Base-by-base conservation (phyloP, 352 stramenopile genomes). In the Pythium aphanidermatum region DNA sequence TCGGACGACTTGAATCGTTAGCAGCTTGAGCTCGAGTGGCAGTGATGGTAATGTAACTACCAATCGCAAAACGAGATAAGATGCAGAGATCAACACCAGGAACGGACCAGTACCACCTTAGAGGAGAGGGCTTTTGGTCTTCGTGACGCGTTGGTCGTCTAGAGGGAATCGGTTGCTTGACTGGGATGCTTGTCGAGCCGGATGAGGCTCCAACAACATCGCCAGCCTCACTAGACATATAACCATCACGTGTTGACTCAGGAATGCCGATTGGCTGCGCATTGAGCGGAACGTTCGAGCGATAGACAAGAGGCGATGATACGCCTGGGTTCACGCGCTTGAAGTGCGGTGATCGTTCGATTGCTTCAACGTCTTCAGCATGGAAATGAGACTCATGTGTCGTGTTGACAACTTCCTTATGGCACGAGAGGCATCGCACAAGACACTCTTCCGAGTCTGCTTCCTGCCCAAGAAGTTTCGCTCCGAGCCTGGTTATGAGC, bases 401-500 rank as follows among this genome's bases (percentile, higher is more conserved):
- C 3, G 48, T 21, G 11, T 65, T 62, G 5, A 52, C 32, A 6
- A 87, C 61, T 44, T 87, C 75, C 50, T 85, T 87, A 35, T 74
- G 75, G 42, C 75, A 87, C 24, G 75, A 85, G 11, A 87, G 54
- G 26, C 75, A 85, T 0, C 75, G 75, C 21, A 87, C 58, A 1
- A 87, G 60, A 42, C 75, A 87, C 40, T 87, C 75, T 42, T 87
- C 73, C 11, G 56, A 60, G 17, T 83, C 70, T 0, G 48, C 51
- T 9, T 85, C 58, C 14, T 72, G 56, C 0, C 70, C 70, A 10
- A 83, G 58, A 14, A 85, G 45, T 4, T 67, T 56, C 3, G 66
- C 64, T 51, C 85, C 72, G 19, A 87, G 53, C 35, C 75, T 87
- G 38, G n/a, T n/a, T n/a, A n/a, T 9, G 26, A 32, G 36, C 16